phyloP scores from a whole-genome alignment of 768 basidiomycete species.

The Hygrocybe coccinea region DNA sequence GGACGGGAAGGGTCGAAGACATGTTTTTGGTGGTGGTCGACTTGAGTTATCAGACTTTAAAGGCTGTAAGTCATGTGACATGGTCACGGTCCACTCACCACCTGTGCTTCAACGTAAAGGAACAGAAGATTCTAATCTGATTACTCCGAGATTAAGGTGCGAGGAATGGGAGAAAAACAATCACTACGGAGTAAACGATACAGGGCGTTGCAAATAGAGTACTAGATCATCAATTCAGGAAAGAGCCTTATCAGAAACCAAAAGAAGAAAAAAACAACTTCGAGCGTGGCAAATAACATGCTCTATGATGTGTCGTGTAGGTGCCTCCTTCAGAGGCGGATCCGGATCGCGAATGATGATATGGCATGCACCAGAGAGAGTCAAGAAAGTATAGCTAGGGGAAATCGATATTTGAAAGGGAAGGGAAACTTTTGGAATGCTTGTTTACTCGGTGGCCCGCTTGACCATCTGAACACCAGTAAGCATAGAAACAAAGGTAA shows the following conservation, averaged over 20 bases:
- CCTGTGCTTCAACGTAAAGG: neutral
- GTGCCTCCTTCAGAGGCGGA: constrained; percentile 74
- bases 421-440: constrained; percentile 1
- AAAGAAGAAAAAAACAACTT: no score
- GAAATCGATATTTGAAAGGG: constrained; percentile 22
- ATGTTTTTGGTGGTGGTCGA: constrained; percentile 27
- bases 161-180: no score
- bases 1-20: constrained; percentile 55
- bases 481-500: neutral
- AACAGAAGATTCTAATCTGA: neutral
- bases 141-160: neutral
- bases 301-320: constrained; percentile 54
- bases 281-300: constrained; percentile 11
- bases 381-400: constrained; percentile 18
- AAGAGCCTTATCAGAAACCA: neutral
- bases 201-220: neutral
- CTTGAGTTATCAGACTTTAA: no score
- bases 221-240: constrained; percentile 1
- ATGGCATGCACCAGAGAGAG: constrained; percentile 46
- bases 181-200: neutral
- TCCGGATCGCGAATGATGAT: constrained; percentile 42
- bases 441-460: constrained; percentile 64
- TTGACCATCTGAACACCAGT: constrained; percentile 61
- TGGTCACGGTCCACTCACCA: no score
- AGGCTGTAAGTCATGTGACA: no score